Evolutionary conservation across 2,329 filamentous ascomycete species (phyloP).

Genomic region (Colletotrichum zoysiae): DNA sequence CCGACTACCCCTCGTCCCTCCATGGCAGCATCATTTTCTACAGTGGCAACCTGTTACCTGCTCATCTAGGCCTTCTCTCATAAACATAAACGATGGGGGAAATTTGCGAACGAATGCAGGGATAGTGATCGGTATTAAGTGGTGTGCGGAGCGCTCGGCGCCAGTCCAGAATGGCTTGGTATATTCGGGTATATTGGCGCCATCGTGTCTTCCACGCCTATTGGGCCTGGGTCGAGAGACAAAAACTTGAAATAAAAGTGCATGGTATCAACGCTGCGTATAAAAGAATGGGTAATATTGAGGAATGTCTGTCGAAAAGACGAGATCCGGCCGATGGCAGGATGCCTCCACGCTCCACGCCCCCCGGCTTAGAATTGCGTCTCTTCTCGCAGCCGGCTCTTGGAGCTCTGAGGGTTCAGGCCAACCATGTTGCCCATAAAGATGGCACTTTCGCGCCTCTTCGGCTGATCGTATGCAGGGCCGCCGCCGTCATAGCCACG

Average conservation of each 20-base stretch:
- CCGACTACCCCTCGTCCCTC: background rate
- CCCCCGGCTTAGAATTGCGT: constrained; percentile 57
- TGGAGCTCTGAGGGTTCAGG: constrained; percentile 63
- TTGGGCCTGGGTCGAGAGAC: constrained; percentile 14
- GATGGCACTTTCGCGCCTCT: constrained; percentile 72
- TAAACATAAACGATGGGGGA: background rate
- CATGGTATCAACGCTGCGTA: constrained; percentile 43
- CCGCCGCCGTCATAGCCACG: constrained; percentile 52
- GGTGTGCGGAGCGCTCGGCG: constrained; percentile 41
- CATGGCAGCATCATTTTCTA: background rate
- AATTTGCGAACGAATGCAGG: background rate
- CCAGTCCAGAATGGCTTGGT: constrained; percentile 42
- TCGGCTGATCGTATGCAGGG: constrained; percentile 56
- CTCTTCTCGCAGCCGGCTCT: constrained; percentile 68
- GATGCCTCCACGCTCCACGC: constrained; percentile 11
- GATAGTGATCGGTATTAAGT: constrained; percentile 36
- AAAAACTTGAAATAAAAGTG: constrained; percentile 37
- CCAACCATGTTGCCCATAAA: constrained; percentile 65
- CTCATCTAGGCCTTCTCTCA: constrained; percentile 13
- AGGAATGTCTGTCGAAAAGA: constrained; percentile 38
- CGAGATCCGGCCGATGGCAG: constrained; percentile 41
- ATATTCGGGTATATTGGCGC: constrained; percentile 41
- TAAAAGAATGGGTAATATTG: constrained; percentile 52
- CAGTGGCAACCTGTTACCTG: background rate
- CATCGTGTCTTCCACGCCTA: constrained; percentile 32